Percentiles rank a stretch among this genome's conserved stretches.
phyloP scores from a whole-genome alignment of 1,284 basidiomycete species.

The Fomes fomentarius region DNA sequence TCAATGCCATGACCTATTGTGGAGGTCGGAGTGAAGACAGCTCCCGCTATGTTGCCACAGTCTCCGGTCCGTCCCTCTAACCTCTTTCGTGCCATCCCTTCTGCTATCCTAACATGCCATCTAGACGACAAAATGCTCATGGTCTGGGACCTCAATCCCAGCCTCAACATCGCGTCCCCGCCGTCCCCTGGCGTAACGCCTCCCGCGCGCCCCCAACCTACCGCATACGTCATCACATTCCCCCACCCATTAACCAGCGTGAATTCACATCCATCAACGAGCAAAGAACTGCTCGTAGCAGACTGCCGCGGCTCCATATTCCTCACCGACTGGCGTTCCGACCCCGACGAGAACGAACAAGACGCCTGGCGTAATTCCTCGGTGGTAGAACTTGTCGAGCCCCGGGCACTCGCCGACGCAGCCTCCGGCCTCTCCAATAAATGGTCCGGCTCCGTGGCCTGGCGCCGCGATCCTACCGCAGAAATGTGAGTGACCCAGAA shows the following conservation, averaged over 20 bases:
- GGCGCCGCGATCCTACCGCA: slow-evolving; percentile 61
- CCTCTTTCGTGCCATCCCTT: neutral
- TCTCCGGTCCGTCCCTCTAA: slow-evolving; percentile 56
- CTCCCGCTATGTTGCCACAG: slow-evolving; percentile 75
- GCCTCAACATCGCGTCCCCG: slow-evolving; percentile 44
- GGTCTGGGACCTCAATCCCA: slow-evolving; percentile 79
- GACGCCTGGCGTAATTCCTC: slow-evolving; percentile 62
- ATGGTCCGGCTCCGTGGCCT: slow-evolving; percentile 63
- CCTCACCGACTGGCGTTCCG: slow-evolving; percentile 77
- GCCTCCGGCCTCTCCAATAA: slow-evolving; percentile 48
- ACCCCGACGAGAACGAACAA: slow-evolving; percentile 56
- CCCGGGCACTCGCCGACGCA: slow-evolving; percentile 58
- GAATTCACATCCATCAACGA: slow-evolving; percentile 68
- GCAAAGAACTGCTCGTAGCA: slow-evolving; percentile 76
- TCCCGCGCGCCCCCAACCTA: slow-evolving; percentile 58
- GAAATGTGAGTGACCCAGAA: slow-evolving; percentile 59
- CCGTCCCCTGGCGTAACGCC: slow-evolving; percentile 32
- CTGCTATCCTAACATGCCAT: neutral
- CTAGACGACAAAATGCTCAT: slow-evolving; percentile 80
- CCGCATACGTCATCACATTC: slow-evolving; percentile 74
- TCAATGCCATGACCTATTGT: slow-evolving; percentile 78
- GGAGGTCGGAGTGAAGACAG: slow-evolving; percentile 68
- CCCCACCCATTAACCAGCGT: slow-evolving; percentile 69
- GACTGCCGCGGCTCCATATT: slow-evolving; percentile 74
- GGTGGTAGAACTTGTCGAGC: slow-evolving; percentile 72